phyloP scores from a whole-genome alignment of 192 early-diverging fungal genomes.

The Coemansia sp. region DNA sequence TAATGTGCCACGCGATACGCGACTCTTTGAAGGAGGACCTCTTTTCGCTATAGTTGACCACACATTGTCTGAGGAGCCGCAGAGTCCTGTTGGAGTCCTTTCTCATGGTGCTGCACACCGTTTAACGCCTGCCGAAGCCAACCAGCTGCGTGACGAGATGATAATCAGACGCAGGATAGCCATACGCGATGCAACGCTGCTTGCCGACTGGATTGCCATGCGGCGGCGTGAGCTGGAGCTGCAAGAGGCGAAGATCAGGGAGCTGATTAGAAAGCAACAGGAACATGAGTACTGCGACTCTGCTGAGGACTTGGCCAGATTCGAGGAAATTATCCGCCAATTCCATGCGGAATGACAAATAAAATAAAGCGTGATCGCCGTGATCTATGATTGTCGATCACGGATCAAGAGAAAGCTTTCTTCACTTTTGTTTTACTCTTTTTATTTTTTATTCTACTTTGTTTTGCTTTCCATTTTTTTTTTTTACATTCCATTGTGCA shows the following conservation, averaged over 20 bases:
- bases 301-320: neutral
- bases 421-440: too few species aligned
- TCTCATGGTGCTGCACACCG: conserved; percentile 17
- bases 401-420: too few species aligned
- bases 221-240: conserved; percentile 34
- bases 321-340: neutral
- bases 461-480: neutral
- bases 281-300: neutral
- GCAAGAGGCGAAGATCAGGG: conserved; percentile 20
- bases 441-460: too few species aligned
- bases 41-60: conserved; percentile 35
- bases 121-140: conserved; percentile 20
- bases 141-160: conserved; percentile 38
- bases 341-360: neutral
- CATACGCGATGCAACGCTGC: conserved; percentile 27
- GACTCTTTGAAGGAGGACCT: conserved; percentile 34
- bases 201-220: conserved; percentile 45
- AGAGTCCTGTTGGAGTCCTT: neutral
- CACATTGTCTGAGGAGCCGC: conserved; percentile 14
- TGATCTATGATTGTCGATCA: neutral
- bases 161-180: conserved; percentile 31
- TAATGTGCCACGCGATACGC: conserved; percentile 21
- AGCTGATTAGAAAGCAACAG: conserved; percentile 6
- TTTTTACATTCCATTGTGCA: neutral
- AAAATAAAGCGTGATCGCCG: neutral